A percentile compares a stretch with the other conserved stretches of the same genome.
Conservation (phyloP, 495 filamentous ascomycete species). For the Penicillium bialowiezense region DNA sequence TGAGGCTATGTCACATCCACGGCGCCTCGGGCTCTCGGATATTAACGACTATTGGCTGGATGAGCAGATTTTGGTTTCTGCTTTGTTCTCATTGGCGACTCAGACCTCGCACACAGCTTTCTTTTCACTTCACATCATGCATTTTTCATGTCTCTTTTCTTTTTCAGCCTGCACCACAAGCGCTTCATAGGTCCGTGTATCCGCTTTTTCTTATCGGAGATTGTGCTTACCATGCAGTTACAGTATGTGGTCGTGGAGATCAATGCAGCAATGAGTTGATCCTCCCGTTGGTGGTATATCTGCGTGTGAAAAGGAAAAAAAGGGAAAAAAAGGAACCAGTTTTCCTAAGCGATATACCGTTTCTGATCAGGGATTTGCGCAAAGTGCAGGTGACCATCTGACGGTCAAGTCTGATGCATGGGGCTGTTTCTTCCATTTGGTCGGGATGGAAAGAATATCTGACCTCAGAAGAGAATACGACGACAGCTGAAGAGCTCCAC, state of each 20-base stretch:
- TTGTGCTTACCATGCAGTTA: not conserved
- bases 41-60: slow-evolving; percentile 7
- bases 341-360: not conserved
- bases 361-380: not conserved
- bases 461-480: not conserved
- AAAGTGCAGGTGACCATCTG: slow-evolving; percentile 16
- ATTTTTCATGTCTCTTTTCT: not conserved
- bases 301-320: not conserved
- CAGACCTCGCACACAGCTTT: slow-evolving; percentile 4
- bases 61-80: slow-evolving; percentile 8
- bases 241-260: slow-evolving; percentile 1
- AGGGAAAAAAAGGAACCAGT: not conserved
- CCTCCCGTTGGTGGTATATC: not conserved
- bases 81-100: slow-evolving; percentile 12
- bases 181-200: slow-evolving; percentile 2
- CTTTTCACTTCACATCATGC: slow-evolving; percentile 5
- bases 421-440: not conserved
- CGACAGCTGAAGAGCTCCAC: slow-evolving; percentile 1
- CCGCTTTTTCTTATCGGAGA: slow-evolving; percentile 2
- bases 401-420: slow-evolving; percentile 7
- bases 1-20: slow-evolving; percentile 7
- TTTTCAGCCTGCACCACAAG: slow-evolving; percentile 2
- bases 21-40: slow-evolving; percentile 10
- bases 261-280: not conserved
- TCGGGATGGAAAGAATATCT: slow-evolving; percentile 14